phyloP scores from a whole-genome alignment of 768 basidiomycete species.

The Leccinum ochraceum region DNA sequence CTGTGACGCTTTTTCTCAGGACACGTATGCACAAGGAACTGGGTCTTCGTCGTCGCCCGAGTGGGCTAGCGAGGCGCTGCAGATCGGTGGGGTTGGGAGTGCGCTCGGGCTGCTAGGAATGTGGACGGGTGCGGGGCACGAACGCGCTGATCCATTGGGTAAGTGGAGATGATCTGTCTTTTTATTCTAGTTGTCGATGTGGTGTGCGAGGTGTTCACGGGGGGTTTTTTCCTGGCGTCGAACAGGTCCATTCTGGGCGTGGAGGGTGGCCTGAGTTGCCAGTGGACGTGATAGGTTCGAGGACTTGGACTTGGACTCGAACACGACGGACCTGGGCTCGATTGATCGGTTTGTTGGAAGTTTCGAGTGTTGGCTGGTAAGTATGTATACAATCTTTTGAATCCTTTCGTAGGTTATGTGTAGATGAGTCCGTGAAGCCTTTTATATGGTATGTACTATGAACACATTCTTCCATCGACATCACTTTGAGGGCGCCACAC shows the following conservation, averaged over 20 bases:
- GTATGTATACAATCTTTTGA: no score
- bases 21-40: constrained; percentile 29
- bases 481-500: no score
- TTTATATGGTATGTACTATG: no score
- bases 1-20: constrained; percentile 7
- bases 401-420: no score
- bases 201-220: neutral
- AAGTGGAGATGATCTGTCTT: constrained; percentile 9
- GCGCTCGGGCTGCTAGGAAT: constrained; percentile 52
- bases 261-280: constrained; percentile 38
- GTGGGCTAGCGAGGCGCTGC: constrained; percentile 58
- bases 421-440: no score
- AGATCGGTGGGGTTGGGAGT: constrained; percentile 57
- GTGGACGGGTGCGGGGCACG: constrained; percentile 57
- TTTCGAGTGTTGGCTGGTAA: no score
- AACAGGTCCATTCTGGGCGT: constrained; percentile 45
- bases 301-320: no score
- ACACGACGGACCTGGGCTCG: no score
- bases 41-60: constrained; percentile 36
- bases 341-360: no score
- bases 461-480: no score
- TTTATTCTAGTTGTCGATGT: neutral
- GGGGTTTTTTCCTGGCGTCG: no score
- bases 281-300: no score
- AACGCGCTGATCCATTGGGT: constrained; percentile 45